Base-by-base conservation (phyloP, 495 filamentous ascomycete genomes). In the Lindgomyces ingoldianus region DNA sequence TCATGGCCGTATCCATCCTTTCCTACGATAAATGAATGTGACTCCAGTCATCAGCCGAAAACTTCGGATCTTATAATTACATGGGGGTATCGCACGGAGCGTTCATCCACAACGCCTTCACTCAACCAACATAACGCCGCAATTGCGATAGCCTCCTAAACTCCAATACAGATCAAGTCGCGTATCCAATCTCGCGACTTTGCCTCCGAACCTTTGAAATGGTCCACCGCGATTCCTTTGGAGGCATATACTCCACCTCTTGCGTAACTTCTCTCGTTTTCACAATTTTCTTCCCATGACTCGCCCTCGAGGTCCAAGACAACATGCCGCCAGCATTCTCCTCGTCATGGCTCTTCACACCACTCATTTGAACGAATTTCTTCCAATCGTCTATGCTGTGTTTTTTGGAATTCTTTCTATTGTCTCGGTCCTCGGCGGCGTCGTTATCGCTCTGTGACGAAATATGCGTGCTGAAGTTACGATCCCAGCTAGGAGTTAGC, bases 201-300 rank as follows among this genome's bases (percentile, higher is more conserved):
- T 36, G 27, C 42, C 24, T 52, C 39, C 48, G 27, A 11, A 30
- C 30, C 21, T 52, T 61, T 21, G 46, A 25, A 22, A 41, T 3
- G n/a, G 14, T 41, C 58, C 58, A 61, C 24, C 48, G 22, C 1
- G 58, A 61, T 39, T 61, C 33, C 29, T 18, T 41, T 18, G 58
- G 47, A n/a, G 58, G 12, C 19, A 61, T 46, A 10, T 51, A 46
- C 39, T 61, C 58, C 19, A 61, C 48, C 36, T 61, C 47, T 51
- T 61, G 58, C n/a, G 19, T 51, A 1, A 61, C 58, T 39, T 61
- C 58, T 29, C 47, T 42, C 36, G 58, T 61, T 25, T 61, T 46
- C 16, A 61, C 25, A 16, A 61, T 61, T 14, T 60, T 25, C 4
- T 60, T 21, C 36, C 55, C 55, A 14, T 36, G 24, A 30, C 47